Evolutionary conservation across 148 eudicot genomes (phyloP).

Genomic region (Bassia scoparia): DNA sequence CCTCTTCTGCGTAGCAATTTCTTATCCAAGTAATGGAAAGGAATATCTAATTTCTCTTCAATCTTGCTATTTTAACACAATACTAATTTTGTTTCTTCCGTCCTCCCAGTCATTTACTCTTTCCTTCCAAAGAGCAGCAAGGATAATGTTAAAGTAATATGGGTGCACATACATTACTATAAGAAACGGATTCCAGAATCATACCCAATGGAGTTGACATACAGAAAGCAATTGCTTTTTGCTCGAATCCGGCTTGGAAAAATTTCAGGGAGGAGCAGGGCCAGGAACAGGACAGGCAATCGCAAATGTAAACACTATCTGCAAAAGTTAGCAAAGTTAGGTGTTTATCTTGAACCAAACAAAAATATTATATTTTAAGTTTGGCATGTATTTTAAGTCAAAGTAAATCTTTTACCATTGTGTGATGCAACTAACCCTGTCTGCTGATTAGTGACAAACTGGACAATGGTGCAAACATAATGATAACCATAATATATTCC

Average conservation of each 20-base stretch:
- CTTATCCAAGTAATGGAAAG: not conserved
- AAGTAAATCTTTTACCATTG: not conserved
- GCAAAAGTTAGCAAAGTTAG: constrained; percentile 24
- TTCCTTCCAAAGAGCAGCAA: not conserved
- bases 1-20: no score
- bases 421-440: not conserved
- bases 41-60: no score
- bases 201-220: constrained; percentile 96
- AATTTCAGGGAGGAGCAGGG: constrained; percentile 82
- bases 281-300: constrained; percentile 94
- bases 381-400: not conserved
- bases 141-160: not conserved
- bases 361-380: not conserved
- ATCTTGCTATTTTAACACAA: not conserved
- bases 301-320: constrained; percentile 90
- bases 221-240: constrained; percentile 94
- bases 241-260: constrained; percentile 88
- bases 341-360: not conserved
- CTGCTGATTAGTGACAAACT: not conserved
- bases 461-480: not conserved
- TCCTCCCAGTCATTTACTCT: not conserved
- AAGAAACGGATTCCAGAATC: constrained; percentile 1
- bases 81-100: not conserved
- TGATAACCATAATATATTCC: not conserved
- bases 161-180: constrained; percentile 7